These are phyloP conservation scores for Saturnispora saitoi DNA, from an alignment of 805 yeast genomes.

Conservation along the genomic window DNA sequence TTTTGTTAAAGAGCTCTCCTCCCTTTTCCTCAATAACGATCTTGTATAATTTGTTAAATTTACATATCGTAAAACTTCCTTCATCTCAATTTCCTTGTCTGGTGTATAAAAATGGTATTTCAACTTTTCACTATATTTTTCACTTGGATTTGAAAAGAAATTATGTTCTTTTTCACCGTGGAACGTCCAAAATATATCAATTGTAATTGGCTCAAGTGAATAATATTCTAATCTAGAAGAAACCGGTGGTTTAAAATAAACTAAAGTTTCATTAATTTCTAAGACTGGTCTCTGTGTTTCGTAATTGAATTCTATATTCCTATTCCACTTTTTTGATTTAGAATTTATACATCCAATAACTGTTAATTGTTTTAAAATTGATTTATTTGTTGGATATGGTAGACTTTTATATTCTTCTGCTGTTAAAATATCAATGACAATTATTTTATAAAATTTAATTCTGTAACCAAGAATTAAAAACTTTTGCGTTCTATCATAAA, in stretches of 20 bases:
- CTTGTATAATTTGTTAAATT: constrained; percentile 25
- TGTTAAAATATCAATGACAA: constrained; percentile 22
- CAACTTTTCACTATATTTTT: constrained; percentile 23
- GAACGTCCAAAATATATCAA: constrained; percentile 40
- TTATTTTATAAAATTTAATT: constrained; percentile 16
- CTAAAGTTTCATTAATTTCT: constrained; percentile 22
- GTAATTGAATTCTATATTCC: constrained; percentile 15
- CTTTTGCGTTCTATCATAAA: constrained; percentile 7
- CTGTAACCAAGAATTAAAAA: constrained; percentile 24
- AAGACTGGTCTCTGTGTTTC: constrained; percentile 14
- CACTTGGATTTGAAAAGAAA: constrained; percentile 16
- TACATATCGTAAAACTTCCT: constrained; percentile 23
- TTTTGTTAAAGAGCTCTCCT: not conserved
- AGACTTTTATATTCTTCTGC: constrained; percentile 13
- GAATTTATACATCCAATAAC: constrained; percentile 24
- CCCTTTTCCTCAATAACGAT: constrained; percentile 14
- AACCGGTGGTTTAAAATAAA: constrained; percentile 65
- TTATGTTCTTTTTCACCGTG: constrained; percentile 11
- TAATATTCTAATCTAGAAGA: constrained; percentile 66
- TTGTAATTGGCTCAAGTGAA: constrained; percentile 62
- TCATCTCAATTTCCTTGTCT: constrained; percentile 15
- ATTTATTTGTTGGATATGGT: constrained; percentile 13
- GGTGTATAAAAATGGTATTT: constrained; percentile 16
- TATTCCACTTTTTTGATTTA: constrained; percentile 8
- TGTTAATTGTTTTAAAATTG: constrained; percentile 18